Evolutionary conservation across 305 asterid species (phyloP).

Genomic region (Caryopteris hybrid): DNA sequence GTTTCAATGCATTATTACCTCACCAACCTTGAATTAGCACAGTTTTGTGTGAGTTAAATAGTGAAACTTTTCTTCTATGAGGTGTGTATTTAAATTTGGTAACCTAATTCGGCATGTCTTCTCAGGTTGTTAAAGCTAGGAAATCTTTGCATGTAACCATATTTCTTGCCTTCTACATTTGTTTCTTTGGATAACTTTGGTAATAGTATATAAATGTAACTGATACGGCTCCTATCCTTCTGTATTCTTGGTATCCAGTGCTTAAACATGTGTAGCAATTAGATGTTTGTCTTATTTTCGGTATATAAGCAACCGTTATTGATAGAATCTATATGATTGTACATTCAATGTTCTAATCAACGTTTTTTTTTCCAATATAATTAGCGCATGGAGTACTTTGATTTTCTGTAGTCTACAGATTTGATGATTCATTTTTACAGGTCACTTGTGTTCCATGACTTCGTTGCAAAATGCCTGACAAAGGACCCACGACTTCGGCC

Average conservation of each 20-base stretch:
- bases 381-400: conserved; percentile 7
- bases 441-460: conserved; percentile 98
- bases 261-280: neutral
- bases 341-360: neutral
- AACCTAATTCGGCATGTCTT: conserved; percentile 1
- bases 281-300: neutral
- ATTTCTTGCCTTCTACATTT: neutral
- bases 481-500: conserved; percentile 97
- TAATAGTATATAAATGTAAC: neutral
- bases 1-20: neutral
- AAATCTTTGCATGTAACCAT: conserved; percentile 4
- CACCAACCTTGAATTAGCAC: neutral
- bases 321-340: neutral
- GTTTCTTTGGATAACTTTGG: neutral
- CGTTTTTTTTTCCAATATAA: neutral
- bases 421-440: conserved; percentile 36
- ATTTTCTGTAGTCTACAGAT: conserved; percentile 3
- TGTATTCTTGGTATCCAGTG: conserved; percentile 7
- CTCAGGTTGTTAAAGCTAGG: neutral
- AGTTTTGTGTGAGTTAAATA: neutral
- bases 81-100: neutral
- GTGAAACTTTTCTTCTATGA: neutral
- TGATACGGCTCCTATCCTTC: neutral
- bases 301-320: neutral
- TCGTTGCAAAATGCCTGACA: conserved; percentile 94